Conservation (phyloP, 2,329 filamentous ascomycete genomes). For the Nemania sp. region DNA sequence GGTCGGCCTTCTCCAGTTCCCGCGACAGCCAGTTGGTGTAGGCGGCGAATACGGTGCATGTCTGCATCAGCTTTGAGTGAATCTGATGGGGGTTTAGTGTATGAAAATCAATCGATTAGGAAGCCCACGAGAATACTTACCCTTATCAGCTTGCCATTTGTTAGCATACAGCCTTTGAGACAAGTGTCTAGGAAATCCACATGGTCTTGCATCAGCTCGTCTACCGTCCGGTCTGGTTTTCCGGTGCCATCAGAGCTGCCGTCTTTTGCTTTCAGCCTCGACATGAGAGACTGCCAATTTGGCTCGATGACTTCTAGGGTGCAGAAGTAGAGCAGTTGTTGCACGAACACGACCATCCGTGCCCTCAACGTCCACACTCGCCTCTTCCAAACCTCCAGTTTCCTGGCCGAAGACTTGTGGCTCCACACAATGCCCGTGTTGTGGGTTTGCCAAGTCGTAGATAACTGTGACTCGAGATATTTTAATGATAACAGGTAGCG, state of each 20-base stretch:
- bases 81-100: constrained; percentile 63
- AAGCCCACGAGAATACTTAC: constrained; percentile 54
- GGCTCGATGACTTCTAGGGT: constrained; percentile 97
- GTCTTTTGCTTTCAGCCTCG: constrained; percentile 71
- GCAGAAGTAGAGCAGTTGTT: constrained; percentile 95
- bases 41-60: constrained; percentile 89
- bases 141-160: constrained; percentile 90
- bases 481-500: constrained; percentile 89
- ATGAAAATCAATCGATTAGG: constrained; percentile 10
- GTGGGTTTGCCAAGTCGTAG: constrained; percentile 88
- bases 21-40: constrained; percentile 87
- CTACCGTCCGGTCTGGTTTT: constrained; percentile 72
- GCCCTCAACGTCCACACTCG: constrained; percentile 89
- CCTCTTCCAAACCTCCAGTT: constrained; percentile 89
- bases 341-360: constrained; percentile 95
- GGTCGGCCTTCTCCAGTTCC: constrained; percentile 82
- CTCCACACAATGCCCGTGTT: constrained; percentile 81
- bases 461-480: constrained; percentile 85
- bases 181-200: constrained; percentile 98
- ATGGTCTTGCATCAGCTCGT: constrained; percentile 98
- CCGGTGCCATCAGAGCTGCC: constrained; percentile 48
- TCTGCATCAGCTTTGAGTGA: constrained; percentile 95
- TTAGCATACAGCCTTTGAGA: constrained; percentile 98
- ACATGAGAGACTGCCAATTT: constrained; percentile 94
- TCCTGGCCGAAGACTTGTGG: constrained; percentile 72